These are phyloP conservation scores for Penicillium griseofulvum DNA, from an alignment of 2,329 filamentous ascomycete species.

Conservation along the genomic window DNA sequence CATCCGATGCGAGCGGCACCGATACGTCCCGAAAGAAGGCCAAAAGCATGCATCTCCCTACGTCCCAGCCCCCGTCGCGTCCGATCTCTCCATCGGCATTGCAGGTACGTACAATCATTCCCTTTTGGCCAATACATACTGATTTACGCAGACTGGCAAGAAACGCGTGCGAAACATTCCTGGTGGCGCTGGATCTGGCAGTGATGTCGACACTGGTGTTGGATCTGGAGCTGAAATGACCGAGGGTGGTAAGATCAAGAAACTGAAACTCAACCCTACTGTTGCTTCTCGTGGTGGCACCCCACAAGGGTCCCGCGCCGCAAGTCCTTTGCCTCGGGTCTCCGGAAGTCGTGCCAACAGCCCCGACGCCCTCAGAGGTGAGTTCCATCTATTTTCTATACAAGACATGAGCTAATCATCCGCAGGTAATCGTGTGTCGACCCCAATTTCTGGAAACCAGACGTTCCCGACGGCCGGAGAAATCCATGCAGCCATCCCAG, in stretches of 20 bases:
- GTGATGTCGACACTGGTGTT: slow-evolving; percentile 57
- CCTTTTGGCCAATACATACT: not conserved
- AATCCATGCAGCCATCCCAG: slow-evolving; percentile 48
- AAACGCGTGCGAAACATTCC: slow-evolving; percentile 45
- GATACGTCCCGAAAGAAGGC: slow-evolving; percentile 81
- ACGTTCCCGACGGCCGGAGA: slow-evolving; percentile 47
- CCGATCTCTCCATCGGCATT: slow-evolving; percentile 61
- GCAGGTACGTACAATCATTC: slow-evolving; percentile 40
- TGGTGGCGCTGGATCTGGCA: slow-evolving; percentile 49
- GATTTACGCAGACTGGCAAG: slow-evolving; percentile 44
- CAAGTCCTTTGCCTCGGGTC: slow-evolving; percentile 42
- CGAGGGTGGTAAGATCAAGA: slow-evolving; percentile 47
- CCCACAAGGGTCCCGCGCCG: slow-evolving; percentile 50
- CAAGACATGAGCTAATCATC: slow-evolving; percentile 2
- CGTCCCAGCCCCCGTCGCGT: slow-evolving; percentile 49
- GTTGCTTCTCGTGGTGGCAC: slow-evolving; percentile 40
- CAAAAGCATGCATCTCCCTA: slow-evolving; percentile 60
- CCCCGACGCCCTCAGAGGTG: slow-evolving; percentile 31
- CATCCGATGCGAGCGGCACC: slow-evolving; percentile 88
- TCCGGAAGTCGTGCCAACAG: slow-evolving; percentile 43
- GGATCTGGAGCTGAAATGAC: slow-evolving; percentile 47
- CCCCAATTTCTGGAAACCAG: slow-evolving; percentile 27
- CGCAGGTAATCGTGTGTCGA: slow-evolving; percentile 30
- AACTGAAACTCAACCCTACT: slow-evolving; percentile 48
- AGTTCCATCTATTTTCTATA: not conserved